Evolutionary conservation across 169 alveolate species (phyloP), one percentile per base, ranked within the genome.

Genomic region (Fabrea salina): DNA sequence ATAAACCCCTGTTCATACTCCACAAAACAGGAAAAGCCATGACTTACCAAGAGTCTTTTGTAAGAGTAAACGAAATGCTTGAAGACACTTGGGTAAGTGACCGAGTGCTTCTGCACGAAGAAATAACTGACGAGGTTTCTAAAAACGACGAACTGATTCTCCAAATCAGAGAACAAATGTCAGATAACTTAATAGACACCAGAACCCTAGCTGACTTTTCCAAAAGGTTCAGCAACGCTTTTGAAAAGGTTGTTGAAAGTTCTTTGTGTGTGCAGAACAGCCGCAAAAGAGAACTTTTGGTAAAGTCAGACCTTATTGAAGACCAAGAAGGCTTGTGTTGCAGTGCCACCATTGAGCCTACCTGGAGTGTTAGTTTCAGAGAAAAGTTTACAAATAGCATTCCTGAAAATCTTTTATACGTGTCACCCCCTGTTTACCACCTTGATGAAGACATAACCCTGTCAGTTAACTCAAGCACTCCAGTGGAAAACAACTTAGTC

Each of bases 281-380:
- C 32, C 32, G 74, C 2, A 61, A 61, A 61, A 61, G 74, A 61
- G 74, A 61, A 61, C 74, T 61, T 1, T 3, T 61, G 13, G 32
- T 37, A 13, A 61, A 61, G 11, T 47, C 51, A n/a, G 74, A 61
- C 8, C 19, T 61, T 0, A 13, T n/a, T 1, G 11, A 33, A 3
- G 27, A 7, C 1, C 22, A 22, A 61, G 74, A 61, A 33, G 50
- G 53, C n/a, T 13, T 61, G 32, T 13, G 16, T 4, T 27, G 53
- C 2, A 35, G n/a, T 1, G 8, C 19, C 1, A 27, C 32, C 2
- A 8, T 61, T 16, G 74, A 61, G 4, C 44, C 74, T 0, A 32
- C 74, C 11, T 61, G 74, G 74, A 32, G n/a, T 1, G 11, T 27
- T 37, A 30, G 7, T 13, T n/a, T 61, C 0, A 22, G 74, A 11